Evolutionary conservation across 2,329 filamentous ascomycete species (phyloP).

Genomic region (Lizonia empirigonia): DNA sequence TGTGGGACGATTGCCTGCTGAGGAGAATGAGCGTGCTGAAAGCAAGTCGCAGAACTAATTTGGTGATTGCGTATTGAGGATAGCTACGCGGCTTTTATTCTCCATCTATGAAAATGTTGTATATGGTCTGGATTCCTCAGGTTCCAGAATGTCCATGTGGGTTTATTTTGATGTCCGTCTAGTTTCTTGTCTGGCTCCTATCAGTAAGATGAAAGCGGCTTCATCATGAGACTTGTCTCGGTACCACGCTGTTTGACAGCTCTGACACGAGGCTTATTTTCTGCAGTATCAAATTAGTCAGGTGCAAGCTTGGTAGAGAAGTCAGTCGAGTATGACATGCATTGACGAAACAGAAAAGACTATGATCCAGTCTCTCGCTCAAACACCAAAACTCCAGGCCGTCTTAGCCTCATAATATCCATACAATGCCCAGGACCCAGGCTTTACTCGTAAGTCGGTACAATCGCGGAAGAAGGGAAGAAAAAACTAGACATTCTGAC

Average conservation of each 20-base stretch:
- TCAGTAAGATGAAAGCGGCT: constrained; percentile 33
- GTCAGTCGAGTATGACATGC: constrained; percentile 22
- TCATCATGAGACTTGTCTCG: constrained; percentile 31
- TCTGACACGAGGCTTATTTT: constrained; percentile 20
- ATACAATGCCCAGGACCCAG: constrained; percentile 31
- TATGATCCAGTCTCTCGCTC: constrained; percentile 32
- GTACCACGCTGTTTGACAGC: constrained; percentile 16
- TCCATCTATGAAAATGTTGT: constrained; percentile 22
- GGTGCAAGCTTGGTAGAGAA: constrained; percentile 12
- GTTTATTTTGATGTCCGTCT: constrained; percentile 30
- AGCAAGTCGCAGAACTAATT: constrained; percentile 10
- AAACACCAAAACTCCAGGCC: constrained; percentile 40
- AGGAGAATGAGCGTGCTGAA: constrained; percentile 23
- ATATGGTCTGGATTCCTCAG: constrained; percentile 38
- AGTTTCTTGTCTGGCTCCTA: constrained; percentile 21
- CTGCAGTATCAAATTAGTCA: background rate
- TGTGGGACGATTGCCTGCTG: constrained; percentile 18
- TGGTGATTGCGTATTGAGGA: constrained; percentile 22
- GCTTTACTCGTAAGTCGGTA: constrained; percentile 23
- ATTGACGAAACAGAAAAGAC: constrained; percentile 24
- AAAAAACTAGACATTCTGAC: constrained; percentile 18
- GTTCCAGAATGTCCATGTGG: constrained; percentile 38
- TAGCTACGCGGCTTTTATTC: constrained; percentile 36
- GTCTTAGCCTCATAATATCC: constrained; percentile 32
- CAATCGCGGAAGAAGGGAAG: constrained; percentile 17